Percentiles rank a stretch among this genome's conserved stretches.
Conservation (phyloP, 177 flowering plant species). For the Telopea speciosissima region DNA sequence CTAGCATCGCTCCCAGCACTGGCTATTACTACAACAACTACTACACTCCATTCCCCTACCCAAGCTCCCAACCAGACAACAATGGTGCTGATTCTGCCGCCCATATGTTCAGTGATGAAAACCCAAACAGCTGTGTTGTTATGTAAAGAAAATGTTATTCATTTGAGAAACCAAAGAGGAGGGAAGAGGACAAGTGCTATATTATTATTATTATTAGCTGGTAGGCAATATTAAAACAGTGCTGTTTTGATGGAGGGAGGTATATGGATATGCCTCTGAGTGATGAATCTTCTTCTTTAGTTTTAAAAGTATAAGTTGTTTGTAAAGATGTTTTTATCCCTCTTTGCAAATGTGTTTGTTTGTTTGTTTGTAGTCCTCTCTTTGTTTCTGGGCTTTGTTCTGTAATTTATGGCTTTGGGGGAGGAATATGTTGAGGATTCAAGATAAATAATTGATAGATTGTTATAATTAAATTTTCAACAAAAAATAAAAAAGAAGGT, state of each 20-base stretch:
- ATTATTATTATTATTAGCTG: background rate
- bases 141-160: slow-evolving; percentile 34
- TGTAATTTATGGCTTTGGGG: background rate
- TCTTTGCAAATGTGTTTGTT: background rate
- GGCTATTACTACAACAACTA: slow-evolving; percentile 43
- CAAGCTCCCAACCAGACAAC: slow-evolving; percentile 16
- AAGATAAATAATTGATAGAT: too few species aligned
- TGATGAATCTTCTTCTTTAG: background rate
- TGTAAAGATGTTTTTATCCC: background rate
- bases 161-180: background rate
- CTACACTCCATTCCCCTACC: slow-evolving; percentile 11
- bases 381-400: background rate
- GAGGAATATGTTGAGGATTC: background rate
- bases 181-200: background rate
- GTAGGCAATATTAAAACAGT: background rate
- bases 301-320: background rate
- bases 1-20: slow-evolving; percentile 42
- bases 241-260: background rate
- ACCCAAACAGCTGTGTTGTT: slow-evolving; percentile 54
- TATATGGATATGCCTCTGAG: background rate
- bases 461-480: too few species aligned
- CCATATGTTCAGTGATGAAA: slow-evolving; percentile 62
- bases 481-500: too few species aligned
- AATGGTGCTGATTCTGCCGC: slow-evolving; percentile 30
- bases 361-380: background rate